Percentiles rank a stretch among this genome's conserved stretches.
Evolutionary conservation across 441 rosid species (phyloP).

Genomic region (Erysimum cheiri): DNA sequence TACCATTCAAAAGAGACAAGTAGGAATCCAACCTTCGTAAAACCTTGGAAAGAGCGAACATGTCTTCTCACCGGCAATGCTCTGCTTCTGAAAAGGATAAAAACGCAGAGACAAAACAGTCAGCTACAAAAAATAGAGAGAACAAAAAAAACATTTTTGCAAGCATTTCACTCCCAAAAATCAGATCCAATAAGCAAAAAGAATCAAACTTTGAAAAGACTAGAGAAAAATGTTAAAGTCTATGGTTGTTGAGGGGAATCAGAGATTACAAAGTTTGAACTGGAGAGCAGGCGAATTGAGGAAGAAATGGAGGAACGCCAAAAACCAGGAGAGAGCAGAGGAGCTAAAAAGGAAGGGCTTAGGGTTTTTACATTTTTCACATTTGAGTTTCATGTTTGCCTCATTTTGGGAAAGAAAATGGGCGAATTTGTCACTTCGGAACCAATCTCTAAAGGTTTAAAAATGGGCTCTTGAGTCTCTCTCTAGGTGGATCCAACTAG

Average conservation of each 20-base stretch:
- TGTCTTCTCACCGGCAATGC: slow-evolving; percentile 29
- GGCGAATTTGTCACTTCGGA: too few relatives aligned
- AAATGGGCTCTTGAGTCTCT: too few relatives aligned
- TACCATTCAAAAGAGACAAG: slow-evolving; percentile 11
- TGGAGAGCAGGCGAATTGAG: slow-evolving; percentile 18
- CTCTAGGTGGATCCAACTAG: too few relatives aligned
- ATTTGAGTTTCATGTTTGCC: slow-evolving; percentile 5
- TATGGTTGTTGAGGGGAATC: not conserved
- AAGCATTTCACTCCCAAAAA: not conserved
- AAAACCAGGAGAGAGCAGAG: slow-evolving; percentile 12
- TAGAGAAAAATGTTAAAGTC: not conserved
- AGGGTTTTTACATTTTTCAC: slow-evolving; percentile 27
- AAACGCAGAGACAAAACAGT: not conserved
- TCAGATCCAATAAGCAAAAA: slow-evolving; percentile 10
- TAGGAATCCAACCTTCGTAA: slow-evolving; percentile 41
- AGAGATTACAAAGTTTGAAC: slow-evolving; percentile 13
- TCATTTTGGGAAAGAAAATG: not conserved
- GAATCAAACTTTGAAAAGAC: not conserved
- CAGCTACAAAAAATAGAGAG: not conserved
- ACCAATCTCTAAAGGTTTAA: too few relatives aligned
- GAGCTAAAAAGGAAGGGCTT: slow-evolving; percentile 7
- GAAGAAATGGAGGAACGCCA: slow-evolving; percentile 16
- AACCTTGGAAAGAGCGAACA: slow-evolving; percentile 45
- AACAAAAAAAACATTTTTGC: not conserved
- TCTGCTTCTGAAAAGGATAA: not conserved